These are phyloP conservation scores for Biscutella laevigata DNA, from an alignment of 441 rosid genomes.

Conservation along the genomic window DNA sequence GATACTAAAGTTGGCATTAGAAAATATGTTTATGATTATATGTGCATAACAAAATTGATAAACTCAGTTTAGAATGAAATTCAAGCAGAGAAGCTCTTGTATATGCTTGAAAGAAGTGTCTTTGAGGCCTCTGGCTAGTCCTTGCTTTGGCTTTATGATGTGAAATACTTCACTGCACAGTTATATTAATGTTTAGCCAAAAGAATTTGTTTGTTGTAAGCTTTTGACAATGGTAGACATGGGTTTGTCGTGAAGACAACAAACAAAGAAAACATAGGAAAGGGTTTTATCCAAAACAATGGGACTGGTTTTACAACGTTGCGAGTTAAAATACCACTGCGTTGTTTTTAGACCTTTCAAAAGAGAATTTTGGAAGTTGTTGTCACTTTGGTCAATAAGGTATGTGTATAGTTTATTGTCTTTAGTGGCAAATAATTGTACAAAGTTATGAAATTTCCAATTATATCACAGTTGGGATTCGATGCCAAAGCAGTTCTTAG, in stretches of 20 bases:
- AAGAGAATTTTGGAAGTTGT: conserved; percentile 87
- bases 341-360: no score
- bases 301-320: conserved; percentile 85
- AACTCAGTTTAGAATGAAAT: no score
- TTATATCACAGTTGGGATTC: conserved; percentile 68
- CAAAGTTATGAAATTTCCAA: neutral
- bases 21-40: no score
- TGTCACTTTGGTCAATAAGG: conserved; percentile 92
- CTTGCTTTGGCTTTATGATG: neutral
- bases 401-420: neutral
- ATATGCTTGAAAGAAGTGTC: neutral
- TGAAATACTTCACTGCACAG: neutral
- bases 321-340: conserved; percentile 76
- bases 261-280: conserved; percentile 70
- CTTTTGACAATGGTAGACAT: conserved; percentile 55
- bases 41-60: no score
- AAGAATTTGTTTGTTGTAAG: neutral
- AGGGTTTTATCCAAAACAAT: conserved; percentile 78
- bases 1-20: no score
- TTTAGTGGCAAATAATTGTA: neutral
- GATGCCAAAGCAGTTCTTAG: conserved; percentile 93
- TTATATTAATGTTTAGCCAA: neutral
- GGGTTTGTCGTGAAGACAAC: conserved; percentile 93
- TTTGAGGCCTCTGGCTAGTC: neutral
- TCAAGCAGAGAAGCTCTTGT: no score